Evolutionary conservation across 345 rosid species (phyloP), one percentile per base, ranked within the genome.

Genomic region (Cardamine occulta): DNA sequence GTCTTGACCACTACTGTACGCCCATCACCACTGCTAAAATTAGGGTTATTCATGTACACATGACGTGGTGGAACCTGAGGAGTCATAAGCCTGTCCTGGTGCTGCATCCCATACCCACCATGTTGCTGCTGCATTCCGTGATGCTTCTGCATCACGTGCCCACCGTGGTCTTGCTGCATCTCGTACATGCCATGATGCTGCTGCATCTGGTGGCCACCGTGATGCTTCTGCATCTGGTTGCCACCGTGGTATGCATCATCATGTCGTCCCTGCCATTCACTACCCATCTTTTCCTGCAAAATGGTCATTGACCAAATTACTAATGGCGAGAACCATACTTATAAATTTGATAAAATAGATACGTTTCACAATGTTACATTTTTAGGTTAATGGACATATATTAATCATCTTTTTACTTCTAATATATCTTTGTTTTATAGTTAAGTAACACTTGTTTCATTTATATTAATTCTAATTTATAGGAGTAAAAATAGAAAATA

Each of bases 181-280:
- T 28, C 65, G 1, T 60, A 40, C 0, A 5, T 15, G 5, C n/a
- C 29, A 0, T 35, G 10, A 21, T 63, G 37, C 10, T 63, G 15
- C 49, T 55, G 60, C 11, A 55, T 28, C 34, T 9, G 11, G 2
- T 28, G 11, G 2, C 19, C 18, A 5, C 60, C 19, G 0, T 14
- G 35, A 18, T 35, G n/a, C 23, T 58, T 2, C 40, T 61, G 32
- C 14, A 57, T n/a, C 39, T 37, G 9, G 42, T 32, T 13, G 21
- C n/a, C 26, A 9, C 48, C 35, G 11, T 48, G 75, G 69, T 37
- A 8, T 24, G 32, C 77, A 54, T 64, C 35, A 12, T 29, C 79
- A 28, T 26, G 68, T 40, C 19, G 19, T 6, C 51, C 78, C 23
- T 74, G 78, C 67, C 67, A 74, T 74, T 51, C 78, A 74, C 23